These are phyloP conservation scores for Phaeosphaeriaceae sp. DNA, from an alignment of 2,329 filamentous ascomycete species.

Conservation along the genomic window DNA sequence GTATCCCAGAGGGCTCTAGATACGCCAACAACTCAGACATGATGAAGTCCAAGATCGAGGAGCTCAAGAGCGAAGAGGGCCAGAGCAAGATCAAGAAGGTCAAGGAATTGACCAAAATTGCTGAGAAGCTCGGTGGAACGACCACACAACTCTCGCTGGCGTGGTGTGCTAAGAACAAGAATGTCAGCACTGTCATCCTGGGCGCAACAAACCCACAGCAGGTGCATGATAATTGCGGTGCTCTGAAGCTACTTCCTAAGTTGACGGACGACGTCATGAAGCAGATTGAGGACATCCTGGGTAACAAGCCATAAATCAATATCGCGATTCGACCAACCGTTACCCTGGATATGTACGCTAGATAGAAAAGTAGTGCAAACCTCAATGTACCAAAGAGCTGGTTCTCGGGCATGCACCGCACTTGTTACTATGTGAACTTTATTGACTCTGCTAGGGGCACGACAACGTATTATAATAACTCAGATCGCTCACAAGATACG, in stretches of 20 bases:
- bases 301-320: slow-evolving; percentile 46
- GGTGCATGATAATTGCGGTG: slow-evolving; percentile 58
- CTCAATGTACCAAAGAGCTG: neutral
- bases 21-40: slow-evolving; percentile 65
- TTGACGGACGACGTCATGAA: slow-evolving; percentile 49
- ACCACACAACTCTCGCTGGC: slow-evolving; percentile 63
- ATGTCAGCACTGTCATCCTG: slow-evolving; percentile 64
- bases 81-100: slow-evolving; percentile 65
- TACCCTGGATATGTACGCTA: neutral
- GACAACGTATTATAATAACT: too few species aligned
- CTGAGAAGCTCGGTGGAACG: slow-evolving; percentile 57
- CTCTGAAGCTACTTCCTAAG: slow-evolving; percentile 52
- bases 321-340: neutral
- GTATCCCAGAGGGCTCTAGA: slow-evolving; percentile 39
- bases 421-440: too few species aligned
- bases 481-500: too few species aligned
- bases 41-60: slow-evolving; percentile 64
- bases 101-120: slow-evolving; percentile 59
- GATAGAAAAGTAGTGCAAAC: neutral
- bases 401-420: too few species aligned
- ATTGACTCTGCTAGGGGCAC: too few species aligned
- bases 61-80: slow-evolving; percentile 58
- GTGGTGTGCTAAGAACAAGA: slow-evolving; percentile 65
- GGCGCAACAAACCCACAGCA: slow-evolving; percentile 60
- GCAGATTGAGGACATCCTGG: slow-evolving; percentile 49